phyloP scores from a whole-genome alignment of 306 rosid genomes.

The Vigna reflexopilosa region DNA sequence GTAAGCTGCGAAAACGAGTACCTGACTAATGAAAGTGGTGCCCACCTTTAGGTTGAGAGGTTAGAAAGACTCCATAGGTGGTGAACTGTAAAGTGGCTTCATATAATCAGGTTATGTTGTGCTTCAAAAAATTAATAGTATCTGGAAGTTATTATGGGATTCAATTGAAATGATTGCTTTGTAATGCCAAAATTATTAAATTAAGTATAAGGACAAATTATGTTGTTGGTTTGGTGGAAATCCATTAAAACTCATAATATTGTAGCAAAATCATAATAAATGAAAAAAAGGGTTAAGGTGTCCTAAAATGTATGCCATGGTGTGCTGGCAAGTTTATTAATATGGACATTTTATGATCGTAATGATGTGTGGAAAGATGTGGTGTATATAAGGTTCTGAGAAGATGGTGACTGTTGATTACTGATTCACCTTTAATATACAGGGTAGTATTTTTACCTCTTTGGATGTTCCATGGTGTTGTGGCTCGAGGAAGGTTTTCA shows the following conservation, averaged over 20 bases:
- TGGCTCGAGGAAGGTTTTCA: constrained; percentile 98
- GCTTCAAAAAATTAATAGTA: constrained; percentile 30
- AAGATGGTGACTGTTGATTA: constrained; percentile 28
- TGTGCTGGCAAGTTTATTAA: background rate
- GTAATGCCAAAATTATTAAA: background rate
- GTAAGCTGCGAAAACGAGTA: background rate
- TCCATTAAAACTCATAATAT: constrained; percentile 8
- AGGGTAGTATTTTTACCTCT: constrained; percentile 89
- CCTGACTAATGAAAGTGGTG: constrained; percentile 14
- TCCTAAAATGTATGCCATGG: constrained; percentile 16
- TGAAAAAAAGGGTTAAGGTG: background rate
- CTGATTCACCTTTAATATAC: constrained; percentile 45
- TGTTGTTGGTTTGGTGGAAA: constrained; percentile 1
- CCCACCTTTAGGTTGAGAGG: constrained; percentile 4
- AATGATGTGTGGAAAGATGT: constrained; percentile 33
- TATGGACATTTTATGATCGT: constrained; percentile 2
- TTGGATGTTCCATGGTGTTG: constrained; percentile 93
- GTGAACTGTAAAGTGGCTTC: constrained; percentile 23
- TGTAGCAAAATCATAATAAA: background rate
- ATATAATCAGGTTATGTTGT: constrained; percentile 6
- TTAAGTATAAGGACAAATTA: constrained; percentile 6
- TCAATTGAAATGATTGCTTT: constrained; percentile 32
- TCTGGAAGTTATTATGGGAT: constrained; percentile 19
- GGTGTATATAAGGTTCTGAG: constrained; percentile 15
- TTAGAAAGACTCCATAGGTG: constrained; percentile 34